These are phyloP conservation scores for Lyophyllum semitale DNA, from an alignment of 768 basidiomycete genomes.

Conservation along the genomic window DNA sequence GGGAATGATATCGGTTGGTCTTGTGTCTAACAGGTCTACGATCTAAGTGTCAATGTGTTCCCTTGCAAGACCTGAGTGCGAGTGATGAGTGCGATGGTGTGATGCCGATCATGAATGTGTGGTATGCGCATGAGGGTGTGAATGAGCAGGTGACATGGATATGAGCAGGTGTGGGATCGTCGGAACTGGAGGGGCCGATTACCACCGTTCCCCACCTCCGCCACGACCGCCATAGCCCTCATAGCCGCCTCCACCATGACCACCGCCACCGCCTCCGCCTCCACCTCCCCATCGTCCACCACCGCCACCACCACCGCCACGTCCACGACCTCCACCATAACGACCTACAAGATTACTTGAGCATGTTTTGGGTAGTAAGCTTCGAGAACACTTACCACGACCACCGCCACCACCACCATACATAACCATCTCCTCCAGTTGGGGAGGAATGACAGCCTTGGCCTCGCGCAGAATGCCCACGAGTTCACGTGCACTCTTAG, in stretches of 20 bases:
- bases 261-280: conserved; percentile 43
- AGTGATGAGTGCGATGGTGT: conserved; percentile 1
- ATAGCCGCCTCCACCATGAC: conserved; percentile 41
- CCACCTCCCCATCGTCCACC: conserved; percentile 49
- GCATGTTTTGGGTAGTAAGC: conserved; percentile 9
- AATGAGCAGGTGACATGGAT: background rate
- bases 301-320: conserved; percentile 42
- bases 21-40: conserved; percentile 23
- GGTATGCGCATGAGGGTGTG: background rate
- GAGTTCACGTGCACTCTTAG: conserved; percentile 92
- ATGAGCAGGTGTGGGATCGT: background rate
- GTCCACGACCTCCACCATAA: conserved; percentile 52
- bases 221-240: conserved; percentile 48
- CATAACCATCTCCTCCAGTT: conserved; percentile 91
- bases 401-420: conserved; percentile 83
- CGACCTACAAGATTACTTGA: conserved; percentile 46
- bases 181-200: background rate
- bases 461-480: conserved; percentile 85
- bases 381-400: conserved; percentile 48
- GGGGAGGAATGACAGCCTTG: conserved; percentile 82
- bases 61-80: conserved; percentile 10
- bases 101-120: conserved; percentile 4
- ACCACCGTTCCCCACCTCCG: conserved; percentile 35
- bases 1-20: conserved; percentile 16
- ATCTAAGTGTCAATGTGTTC: conserved; percentile 18